phyloP scores from a whole-genome alignment of 768 basidiomycete species.

The Lactifluus rugatus region DNA sequence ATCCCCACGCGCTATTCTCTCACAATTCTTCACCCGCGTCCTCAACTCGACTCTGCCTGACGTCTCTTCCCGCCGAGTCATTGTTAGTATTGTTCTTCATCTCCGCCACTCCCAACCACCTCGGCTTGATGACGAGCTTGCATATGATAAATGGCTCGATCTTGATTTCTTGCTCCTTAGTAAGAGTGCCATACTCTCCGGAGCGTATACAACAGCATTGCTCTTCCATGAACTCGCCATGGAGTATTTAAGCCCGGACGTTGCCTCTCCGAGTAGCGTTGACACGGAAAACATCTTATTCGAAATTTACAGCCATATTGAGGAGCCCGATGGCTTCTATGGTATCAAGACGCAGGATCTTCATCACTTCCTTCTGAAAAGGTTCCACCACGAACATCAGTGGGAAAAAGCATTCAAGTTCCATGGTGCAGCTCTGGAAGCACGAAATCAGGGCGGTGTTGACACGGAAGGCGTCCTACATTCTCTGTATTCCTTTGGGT shows the following conservation, averaged over 20 bases:
- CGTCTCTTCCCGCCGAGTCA: slow-evolving; percentile 38
- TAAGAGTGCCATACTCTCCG: slow-evolving; percentile 61
- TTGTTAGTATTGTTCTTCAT: slow-evolving; percentile 73
- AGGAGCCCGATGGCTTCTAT: slow-evolving; percentile 98
- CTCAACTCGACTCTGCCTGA: slow-evolving; percentile 34
- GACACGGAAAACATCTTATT: slow-evolving; percentile 66
- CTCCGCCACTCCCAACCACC: slow-evolving; percentile 56
- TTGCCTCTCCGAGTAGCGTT: slow-evolving; percentile 23
- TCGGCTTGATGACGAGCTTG: slow-evolving; percentile 31
- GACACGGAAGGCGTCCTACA: slow-evolving; percentile 60
- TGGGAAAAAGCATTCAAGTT: slow-evolving; percentile 88
- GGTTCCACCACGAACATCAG: slow-evolving; percentile 87
- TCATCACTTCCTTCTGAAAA: slow-evolving; percentile 68
- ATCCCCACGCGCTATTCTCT: slow-evolving; percentile 30
- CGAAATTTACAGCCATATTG: slow-evolving; percentile 89
- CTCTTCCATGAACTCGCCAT: slow-evolving; percentile 78
- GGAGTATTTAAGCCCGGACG: slow-evolving; percentile 33
- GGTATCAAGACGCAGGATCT: slow-evolving; percentile 76
- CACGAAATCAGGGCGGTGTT: slow-evolving; percentile 32
- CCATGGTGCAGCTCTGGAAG: slow-evolving; percentile 78
- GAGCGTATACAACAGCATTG: slow-evolving; percentile 82
- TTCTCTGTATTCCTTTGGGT: slow-evolving; percentile 83
- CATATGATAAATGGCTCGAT: slow-evolving; percentile 73
- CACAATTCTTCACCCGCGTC: slow-evolving; percentile 46
- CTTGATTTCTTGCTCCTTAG: slow-evolving; percentile 67